These are phyloP conservation scores for Colletotrichum sublineola DNA, from an alignment of 2,329 filamentous ascomycete genomes.

Conservation along the genomic window DNA sequence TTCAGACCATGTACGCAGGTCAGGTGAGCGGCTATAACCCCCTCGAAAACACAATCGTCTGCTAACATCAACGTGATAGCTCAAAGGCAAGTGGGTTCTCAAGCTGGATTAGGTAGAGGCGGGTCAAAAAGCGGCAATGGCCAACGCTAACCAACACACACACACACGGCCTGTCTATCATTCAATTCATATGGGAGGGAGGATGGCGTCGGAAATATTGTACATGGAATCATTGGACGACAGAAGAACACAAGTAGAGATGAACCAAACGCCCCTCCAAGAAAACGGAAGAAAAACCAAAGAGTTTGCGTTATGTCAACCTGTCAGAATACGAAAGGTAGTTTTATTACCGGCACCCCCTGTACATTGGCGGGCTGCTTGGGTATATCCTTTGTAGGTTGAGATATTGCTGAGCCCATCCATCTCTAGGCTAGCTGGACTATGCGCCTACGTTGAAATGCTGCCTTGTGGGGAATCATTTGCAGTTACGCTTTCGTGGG, in stretches of 20 bases:
- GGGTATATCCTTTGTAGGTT: neutral
- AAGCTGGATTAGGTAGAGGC: slow-evolving; percentile 12
- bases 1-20: slow-evolving; percentile 27
- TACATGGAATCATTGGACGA: neutral
- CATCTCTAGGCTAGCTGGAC: neutral
- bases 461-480: neutral
- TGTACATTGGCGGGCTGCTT: neutral
- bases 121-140: too few species aligned
- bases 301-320: neutral
- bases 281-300: neutral
- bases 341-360: neutral
- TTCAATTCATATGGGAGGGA: neutral
- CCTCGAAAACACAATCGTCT: too few species aligned
- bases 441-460: neutral
- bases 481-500: too few species aligned
- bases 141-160: neutral
- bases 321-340: neutral
- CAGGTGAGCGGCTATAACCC: neutral
- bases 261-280: neutral
- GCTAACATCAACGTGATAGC: neutral
- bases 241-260: neutral
- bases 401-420: neutral
- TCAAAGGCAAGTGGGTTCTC: slow-evolving; percentile 36
- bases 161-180: neutral
- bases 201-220: neutral